Percentiles rank a stretch among this genome's conserved stretches.
Evolutionary conservation across 2,329 filamentous ascomycete genomes (phyloP).

Genomic region (Podosphaera aphanis): DNA sequence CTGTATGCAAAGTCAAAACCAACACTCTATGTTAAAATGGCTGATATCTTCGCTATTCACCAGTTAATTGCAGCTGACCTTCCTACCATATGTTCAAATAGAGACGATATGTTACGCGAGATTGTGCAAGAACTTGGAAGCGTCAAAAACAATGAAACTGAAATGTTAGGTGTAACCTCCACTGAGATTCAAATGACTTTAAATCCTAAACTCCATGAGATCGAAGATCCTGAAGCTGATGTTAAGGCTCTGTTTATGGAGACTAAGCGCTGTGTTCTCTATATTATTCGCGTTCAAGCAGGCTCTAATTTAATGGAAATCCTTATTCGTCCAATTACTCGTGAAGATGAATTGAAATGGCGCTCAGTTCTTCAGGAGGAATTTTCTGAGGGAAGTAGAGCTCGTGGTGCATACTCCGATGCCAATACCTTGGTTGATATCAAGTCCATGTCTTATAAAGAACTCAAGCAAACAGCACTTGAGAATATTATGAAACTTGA

Average conservation of each 20-base stretch:
- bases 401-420: conserved; percentile 73
- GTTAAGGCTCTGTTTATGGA: conserved; percentile 91
- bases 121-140: conserved; percentile 84
- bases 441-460: conserved; percentile 67
- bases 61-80: conserved; percentile 65
- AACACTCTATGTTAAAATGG: conserved; percentile 97
- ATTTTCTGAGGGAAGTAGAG: conserved; percentile 40
- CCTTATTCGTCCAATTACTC: conserved; percentile 65
- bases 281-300: conserved; percentile 91
- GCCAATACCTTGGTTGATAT: conserved; percentile 67
- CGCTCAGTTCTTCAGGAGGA: conserved; percentile 60
- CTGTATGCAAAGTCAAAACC: conserved; percentile 90
- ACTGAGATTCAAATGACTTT: conserved; percentile 71
- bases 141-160: conserved; percentile 86
- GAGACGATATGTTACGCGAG: conserved; percentile 75
- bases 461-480: conserved; percentile 76
- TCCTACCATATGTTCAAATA: conserved; percentile 47
- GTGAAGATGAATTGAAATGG: conserved; percentile 83
- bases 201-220: conserved; percentile 68
- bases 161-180: conserved; percentile 67
- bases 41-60: conserved; percentile 91
- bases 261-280: conserved; percentile 87
- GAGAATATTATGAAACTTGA: conserved; percentile 87
- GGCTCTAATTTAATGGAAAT: conserved; percentile 89
- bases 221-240: conserved; percentile 81